phyloP scores from a whole-genome alignment of 2,329 filamentous ascomycete species.

The Fulvia fulva region DNA sequence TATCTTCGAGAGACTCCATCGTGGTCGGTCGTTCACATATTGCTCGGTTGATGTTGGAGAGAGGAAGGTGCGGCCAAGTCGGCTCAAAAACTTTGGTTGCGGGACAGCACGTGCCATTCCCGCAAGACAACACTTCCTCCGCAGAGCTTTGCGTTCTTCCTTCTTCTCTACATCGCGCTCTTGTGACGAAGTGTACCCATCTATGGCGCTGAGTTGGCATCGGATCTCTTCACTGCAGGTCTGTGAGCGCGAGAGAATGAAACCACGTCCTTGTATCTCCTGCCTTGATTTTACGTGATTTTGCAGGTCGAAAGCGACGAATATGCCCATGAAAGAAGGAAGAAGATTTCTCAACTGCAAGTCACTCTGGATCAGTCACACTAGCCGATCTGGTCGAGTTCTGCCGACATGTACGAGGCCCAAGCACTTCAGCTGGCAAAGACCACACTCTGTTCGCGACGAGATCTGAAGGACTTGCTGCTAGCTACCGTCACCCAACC shows the following conservation, averaged over 20 bases:
- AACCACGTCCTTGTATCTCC: slow-evolving; percentile 49
- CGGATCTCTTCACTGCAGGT: slow-evolving; percentile 43
- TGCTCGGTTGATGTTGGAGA: slow-evolving; percentile 1
- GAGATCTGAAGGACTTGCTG: too few relatives aligned
- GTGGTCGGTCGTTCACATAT: slow-evolving; percentile 10
- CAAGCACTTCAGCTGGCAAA: too few relatives aligned
- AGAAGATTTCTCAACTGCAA: not conserved
- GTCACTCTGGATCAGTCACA: not conserved
- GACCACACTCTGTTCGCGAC: too few relatives aligned
- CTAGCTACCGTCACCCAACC: not conserved
- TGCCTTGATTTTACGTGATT: slow-evolving; percentile 47
- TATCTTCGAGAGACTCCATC: slow-evolving; percentile 50
- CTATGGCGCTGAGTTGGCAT: slow-evolving; percentile 23
- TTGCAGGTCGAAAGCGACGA: slow-evolving; percentile 50
- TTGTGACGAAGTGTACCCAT: slow-evolving; percentile 22
- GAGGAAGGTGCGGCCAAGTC: slow-evolving; percentile 3
- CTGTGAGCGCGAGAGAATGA: slow-evolving; percentile 43
- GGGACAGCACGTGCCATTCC: not conserved
- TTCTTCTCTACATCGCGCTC: slow-evolving; percentile 31
- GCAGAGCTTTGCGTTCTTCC: slow-evolving; percentile 2
- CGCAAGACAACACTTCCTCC: slow-evolving; percentile 7
- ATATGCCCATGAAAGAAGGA: slow-evolving; percentile 29
- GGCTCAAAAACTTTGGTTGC: not conserved
- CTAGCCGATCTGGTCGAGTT: too few relatives aligned
- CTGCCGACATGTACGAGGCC: too few relatives aligned